phyloP scores from a whole-genome alignment of 345 rosid species.

The Lagerstroemia speciosa region DNA sequence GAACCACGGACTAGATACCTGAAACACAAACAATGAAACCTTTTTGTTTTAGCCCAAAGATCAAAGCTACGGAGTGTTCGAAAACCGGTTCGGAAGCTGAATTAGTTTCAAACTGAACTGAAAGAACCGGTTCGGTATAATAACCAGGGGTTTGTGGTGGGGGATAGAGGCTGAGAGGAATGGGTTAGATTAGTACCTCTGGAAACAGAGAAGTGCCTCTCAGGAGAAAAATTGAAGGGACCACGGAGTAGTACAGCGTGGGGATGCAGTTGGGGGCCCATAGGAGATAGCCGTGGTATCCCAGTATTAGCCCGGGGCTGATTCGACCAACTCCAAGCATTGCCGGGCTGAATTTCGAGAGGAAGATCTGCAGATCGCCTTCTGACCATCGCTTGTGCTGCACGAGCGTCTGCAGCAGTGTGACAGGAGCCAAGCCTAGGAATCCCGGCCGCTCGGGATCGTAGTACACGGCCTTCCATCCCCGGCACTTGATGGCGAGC shows the following conservation, averaged over 20 bases:
- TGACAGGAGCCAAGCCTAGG: constrained; percentile 47
- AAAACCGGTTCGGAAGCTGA: too few species aligned
- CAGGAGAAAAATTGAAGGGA: constrained; percentile 55
- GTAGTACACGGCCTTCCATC: constrained; percentile 65
- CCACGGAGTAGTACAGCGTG: constrained; percentile 30
- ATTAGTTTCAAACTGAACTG: too few species aligned
- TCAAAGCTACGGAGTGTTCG: too few species aligned
- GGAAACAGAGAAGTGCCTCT: constrained; percentile 65
- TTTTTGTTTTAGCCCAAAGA: too few species aligned
- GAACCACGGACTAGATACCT: constrained; percentile 56
- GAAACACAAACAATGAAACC: constrained; percentile 2
- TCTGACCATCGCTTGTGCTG: constrained; percentile 81
- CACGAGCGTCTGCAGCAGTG: constrained; percentile 48
- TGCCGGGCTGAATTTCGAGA: constrained; percentile 52
- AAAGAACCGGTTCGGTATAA: too few species aligned
- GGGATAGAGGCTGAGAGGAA: too few species aligned
- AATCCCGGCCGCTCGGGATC: constrained; percentile 52
- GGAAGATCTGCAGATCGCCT: constrained; percentile 59
- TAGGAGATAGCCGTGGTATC: constrained; percentile 33
- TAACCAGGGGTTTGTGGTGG: too few species aligned
- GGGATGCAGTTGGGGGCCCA: constrained; percentile 60
- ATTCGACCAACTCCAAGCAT: constrained; percentile 48
- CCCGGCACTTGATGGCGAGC: constrained; percentile 50
- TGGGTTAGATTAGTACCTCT: constrained; percentile 41
- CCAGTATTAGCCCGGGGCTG: constrained; percentile 36